These are phyloP conservation scores for Cordyceps fumosorosea DNA, from an alignment of 2,329 filamentous ascomycete genomes.

Conservation along the genomic window DNA sequence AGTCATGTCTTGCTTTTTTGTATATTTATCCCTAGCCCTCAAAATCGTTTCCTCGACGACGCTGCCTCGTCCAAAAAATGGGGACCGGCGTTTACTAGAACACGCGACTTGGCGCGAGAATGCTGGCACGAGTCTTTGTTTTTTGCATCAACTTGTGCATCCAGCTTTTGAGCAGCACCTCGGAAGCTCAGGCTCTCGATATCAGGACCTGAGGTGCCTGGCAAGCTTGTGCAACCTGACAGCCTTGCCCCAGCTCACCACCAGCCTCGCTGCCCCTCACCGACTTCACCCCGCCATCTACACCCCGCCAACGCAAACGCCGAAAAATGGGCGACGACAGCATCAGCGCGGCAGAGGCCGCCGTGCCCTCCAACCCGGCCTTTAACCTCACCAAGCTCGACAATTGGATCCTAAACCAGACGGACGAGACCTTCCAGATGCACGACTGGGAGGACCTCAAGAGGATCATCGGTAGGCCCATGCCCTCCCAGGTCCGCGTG, in stretches of 20 bases:
- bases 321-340: conserved; percentile 34
- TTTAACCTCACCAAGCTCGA: conserved; percentile 56
- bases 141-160: too few relatives aligned
- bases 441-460: conserved; percentile 70
- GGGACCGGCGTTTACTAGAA: not conserved
- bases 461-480: conserved; percentile 53
- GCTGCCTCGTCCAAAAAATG: not conserved
- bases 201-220: too few relatives aligned
- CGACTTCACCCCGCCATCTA: conserved; percentile 3
- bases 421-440: conserved; percentile 63
- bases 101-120: not conserved
- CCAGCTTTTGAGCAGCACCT: too few relatives aligned
- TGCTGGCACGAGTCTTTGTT: not conserved
- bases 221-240: not conserved
- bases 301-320: not conserved
- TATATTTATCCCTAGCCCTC: too few relatives aligned
- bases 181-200: too few relatives aligned
- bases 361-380: conserved; percentile 30
- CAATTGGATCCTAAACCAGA: conserved; percentile 51
- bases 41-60: too few relatives aligned
- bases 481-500: not conserved
- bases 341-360: conserved; percentile 17
- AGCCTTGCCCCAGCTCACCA: not conserved
- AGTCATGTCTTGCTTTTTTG: too few relatives aligned
- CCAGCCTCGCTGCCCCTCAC: not conserved